Base-by-base conservation (phyloP, 768 basidiomycete genomes). In the Russula abietina region DNA sequence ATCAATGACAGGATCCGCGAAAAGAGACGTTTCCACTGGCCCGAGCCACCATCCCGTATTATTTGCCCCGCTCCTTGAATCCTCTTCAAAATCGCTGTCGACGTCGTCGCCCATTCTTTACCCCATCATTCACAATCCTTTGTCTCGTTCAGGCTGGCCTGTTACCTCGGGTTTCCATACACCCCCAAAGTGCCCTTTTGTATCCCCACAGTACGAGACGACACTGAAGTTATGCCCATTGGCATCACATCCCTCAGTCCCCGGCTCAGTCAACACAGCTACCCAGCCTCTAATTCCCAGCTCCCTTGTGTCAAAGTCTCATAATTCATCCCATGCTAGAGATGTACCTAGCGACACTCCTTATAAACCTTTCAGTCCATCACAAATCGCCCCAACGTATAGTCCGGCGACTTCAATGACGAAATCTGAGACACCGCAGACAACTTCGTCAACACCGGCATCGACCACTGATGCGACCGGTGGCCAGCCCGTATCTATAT, bases 381-480 rank as follows among this genome's bases (percentile, higher is more conserved):
- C 65, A 49, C 24, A 53, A 55, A 41, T 52, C 41, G n/a, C 51
- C 9, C 17, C 46, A 11, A 39, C 52, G 30, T 19, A n/a, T 50
- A 56, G 38, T n/a, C 16, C 26, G 19, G 28, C n/a, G 10, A 43
- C 30, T 1, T 2, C 65, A 3, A 46, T 43, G 12, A 51, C n/a
- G n/a, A n/a, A n/a, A n/a, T n/a, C 74, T 2, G 76, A 76, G 55
- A 67, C 70, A 26, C 74, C 77, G 1, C 75, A 75, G 36, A 77
- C 79, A 16, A 82, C 80, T 19, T 77, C 80, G 19, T 70, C 79
- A 3, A 74, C 69, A n/a, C 76, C 79, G 11, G 73, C 79, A 24
- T 71, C 78, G 22, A 61, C 80, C 32, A 77, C 81, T 33, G 71
- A 75, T 24, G 79, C 77, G 6, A 72, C 75, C 57, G 71, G 76